A percentile compares a stretch with the other conserved stretches of the same genome.
Evolutionary conservation across 129 eudicot species (phyloP).

Genomic region (Pulicaria dysenterica): DNA sequence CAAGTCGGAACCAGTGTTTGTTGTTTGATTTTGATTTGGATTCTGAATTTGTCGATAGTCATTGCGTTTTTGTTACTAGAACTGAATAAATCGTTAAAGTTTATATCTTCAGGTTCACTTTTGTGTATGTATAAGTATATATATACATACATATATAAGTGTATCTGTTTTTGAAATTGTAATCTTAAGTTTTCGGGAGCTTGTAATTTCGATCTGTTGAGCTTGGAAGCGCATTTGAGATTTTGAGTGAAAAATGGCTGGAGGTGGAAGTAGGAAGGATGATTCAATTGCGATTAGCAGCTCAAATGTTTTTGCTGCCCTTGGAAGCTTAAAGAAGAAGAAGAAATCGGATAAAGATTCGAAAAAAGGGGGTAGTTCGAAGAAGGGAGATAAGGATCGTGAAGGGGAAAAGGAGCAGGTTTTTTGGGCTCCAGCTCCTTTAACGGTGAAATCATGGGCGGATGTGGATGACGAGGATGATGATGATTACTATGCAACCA

Average conservation of each 20-base stretch:
- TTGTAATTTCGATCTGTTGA: slow-evolving; percentile 23
- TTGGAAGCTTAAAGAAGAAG: slow-evolving; percentile 85
- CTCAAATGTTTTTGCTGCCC: slow-evolving; percentile 85
- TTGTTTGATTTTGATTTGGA: not conserved
- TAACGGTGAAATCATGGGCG: slow-evolving; percentile 82
- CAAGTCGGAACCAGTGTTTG: not conserved
- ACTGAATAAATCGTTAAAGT: slow-evolving; percentile 10
- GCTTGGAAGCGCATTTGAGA: slow-evolving; percentile 16
- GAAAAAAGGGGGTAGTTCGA: slow-evolving; percentile 44
- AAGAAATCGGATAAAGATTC: slow-evolving; percentile 73
- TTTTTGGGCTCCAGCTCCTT: slow-evolving; percentile 76
- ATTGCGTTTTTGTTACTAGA: not conserved
- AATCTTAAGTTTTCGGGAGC: slow-evolving; percentile 25
- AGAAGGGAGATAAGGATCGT: slow-evolving; percentile 43
- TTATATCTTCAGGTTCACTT: slow-evolving; percentile 26
- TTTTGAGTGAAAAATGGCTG: slow-evolving; percentile 59
- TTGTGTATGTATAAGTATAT: slow-evolving; percentile 32
- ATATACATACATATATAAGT: slow-evolving; percentile 20
- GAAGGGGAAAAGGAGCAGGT: slow-evolving; percentile 60
- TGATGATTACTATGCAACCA: slow-evolving; percentile 82
- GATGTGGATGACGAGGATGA: slow-evolving; percentile 97
- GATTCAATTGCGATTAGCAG: slow-evolving; percentile 67
- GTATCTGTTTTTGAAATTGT: slow-evolving; percentile 11
- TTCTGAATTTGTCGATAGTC: slow-evolving; percentile 27
- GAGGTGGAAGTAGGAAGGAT: slow-evolving; percentile 84